phyloP scores from a whole-genome alignment of 331 rosid species.

The Acacia pycnantha region DNA sequence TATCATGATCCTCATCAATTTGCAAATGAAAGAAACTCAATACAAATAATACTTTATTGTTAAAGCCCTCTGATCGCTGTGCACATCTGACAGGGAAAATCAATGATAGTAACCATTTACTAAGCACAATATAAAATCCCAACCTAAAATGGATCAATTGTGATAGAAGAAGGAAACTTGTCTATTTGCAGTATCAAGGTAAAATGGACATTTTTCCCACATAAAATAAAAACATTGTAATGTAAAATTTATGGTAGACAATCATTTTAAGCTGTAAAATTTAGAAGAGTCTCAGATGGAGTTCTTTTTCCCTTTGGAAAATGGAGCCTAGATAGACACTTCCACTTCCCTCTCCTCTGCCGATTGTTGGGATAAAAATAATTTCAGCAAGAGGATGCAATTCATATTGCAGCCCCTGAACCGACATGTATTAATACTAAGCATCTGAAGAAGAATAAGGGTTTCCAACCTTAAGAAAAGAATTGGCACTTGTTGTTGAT shows the following conservation, averaged over 20 bases:
- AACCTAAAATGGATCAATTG: constrained; percentile 5
- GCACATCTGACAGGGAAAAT: constrained; percentile 7
- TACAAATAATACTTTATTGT: neutral
- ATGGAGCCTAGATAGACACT: neutral
- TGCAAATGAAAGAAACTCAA: neutral
- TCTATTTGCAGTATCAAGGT: neutral
- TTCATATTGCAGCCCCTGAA: neutral
- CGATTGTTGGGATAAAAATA: neutral
- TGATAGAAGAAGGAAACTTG: neutral
- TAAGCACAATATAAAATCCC: constrained; percentile 7
- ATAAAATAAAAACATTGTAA: neutral
- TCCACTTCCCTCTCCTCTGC: neutral
- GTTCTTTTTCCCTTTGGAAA: neutral
- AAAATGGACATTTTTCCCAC: neutral
- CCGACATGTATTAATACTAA: neutral
- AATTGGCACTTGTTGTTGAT: constrained; percentile 68
- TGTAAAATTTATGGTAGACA: neutral
- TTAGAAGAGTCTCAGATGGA: neutral
- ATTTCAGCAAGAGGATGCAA: neutral
- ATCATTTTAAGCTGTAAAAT: neutral
- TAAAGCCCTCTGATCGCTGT: neutral
- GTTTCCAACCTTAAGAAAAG: constrained; percentile 75
- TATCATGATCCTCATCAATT: neutral
- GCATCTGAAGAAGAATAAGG: constrained; percentile 12
- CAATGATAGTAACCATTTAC: neutral